Evolutionary conservation across 352 stramenopile genomes (phyloP).

Genomic region (Globisporangium rhizosaccharum): DNA sequence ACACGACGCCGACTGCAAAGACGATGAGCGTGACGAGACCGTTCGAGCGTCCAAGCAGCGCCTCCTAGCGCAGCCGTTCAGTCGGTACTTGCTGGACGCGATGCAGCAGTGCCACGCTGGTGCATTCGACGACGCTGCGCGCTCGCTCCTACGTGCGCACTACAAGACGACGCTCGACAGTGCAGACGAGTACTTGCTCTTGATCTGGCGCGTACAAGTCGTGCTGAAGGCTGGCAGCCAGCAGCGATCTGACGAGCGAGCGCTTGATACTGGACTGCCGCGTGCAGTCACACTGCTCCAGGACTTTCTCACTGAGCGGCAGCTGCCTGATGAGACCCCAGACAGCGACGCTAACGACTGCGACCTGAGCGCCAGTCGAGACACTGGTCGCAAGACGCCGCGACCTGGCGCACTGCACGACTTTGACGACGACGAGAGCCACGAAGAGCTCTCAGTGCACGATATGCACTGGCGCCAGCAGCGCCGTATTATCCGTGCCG

Average conservation of each 20-base stretch:
- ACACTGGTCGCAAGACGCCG: not conserved
- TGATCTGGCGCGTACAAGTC: constrained; percentile 41
- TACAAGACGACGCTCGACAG: constrained; percentile 49
- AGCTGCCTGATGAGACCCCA: constrained; percentile 18
- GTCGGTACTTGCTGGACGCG: constrained; percentile 17
- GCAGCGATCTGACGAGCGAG: not conserved
- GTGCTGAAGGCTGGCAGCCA: constrained; percentile 7
- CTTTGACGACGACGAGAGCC: constrained; percentile 17
- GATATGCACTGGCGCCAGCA: constrained; percentile 26
- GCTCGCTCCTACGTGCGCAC: constrained; percentile 35
- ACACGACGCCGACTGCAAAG: not conserved
- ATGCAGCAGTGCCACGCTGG: constrained; percentile 8
- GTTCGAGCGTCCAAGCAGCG: constrained; percentile 2
- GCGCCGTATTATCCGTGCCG: constrained; percentile 30
- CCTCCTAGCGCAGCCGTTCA: constrained; percentile 12
- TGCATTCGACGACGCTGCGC: constrained; percentile 19
- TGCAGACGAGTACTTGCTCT: constrained; percentile 42
- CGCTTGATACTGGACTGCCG: not conserved
- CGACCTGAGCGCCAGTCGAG: no score
- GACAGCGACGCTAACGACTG: not conserved
- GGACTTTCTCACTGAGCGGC: constrained; percentile 32
- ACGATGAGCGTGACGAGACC: not conserved
- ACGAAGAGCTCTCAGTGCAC: constrained; percentile 7
- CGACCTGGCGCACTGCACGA: not conserved
- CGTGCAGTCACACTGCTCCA: constrained; percentile 25